Evolutionary conservation across 169 alveolate species (phyloP).

Genomic region (Theileria sp.): DNA sequence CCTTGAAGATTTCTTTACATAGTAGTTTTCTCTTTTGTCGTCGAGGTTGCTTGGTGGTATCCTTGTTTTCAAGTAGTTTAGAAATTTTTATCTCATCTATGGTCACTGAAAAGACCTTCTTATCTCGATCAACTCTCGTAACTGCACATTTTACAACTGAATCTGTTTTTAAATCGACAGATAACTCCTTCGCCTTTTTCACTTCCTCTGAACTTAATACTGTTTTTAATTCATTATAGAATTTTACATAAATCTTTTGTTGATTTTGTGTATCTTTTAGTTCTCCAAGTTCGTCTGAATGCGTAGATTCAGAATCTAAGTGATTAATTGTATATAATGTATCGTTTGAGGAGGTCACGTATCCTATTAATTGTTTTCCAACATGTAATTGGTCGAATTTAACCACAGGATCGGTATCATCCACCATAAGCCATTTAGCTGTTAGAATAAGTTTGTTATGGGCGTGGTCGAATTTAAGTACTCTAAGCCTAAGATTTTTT

Average conservation of each 20-base stretch:
- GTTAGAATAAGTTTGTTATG: conserved; percentile 42
- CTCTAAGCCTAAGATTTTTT: conserved; percentile 40
- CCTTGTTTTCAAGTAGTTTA: conserved; percentile 9
- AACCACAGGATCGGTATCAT: conserved; percentile 41
- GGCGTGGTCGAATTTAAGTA: conserved; percentile 53
- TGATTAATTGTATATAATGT: not conserved
- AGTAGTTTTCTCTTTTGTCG: conserved; percentile 38
- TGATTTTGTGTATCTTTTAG: not conserved
- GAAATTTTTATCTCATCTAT: conserved; percentile 24
- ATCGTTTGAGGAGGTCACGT: conserved; percentile 17
- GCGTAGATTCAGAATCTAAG: not conserved
- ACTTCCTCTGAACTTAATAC: conserved; percentile 28
- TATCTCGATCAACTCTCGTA: conserved; percentile 31
- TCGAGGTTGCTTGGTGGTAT: conserved; percentile 11
- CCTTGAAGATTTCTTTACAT: conserved; percentile 55
- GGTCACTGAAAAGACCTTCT: conserved; percentile 50
- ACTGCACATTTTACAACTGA: conserved; percentile 50
- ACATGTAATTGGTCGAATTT: conserved; percentile 23
- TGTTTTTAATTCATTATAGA: conserved; percentile 51
- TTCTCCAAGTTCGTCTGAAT: not conserved
- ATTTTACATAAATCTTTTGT: conserved; percentile 31
- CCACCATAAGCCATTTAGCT: conserved; percentile 40
- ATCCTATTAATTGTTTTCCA: conserved; percentile 53
- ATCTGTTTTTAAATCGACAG: conserved; percentile 33
- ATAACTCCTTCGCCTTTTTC: conserved; percentile 21